A percentile compares a stretch with the other conserved stretches of the same genome.
These are phyloP conservation scores for Aspergillus versicolor DNA, from an alignment of 2,329 filamentous ascomycete genomes.

Conservation along the genomic window DNA sequence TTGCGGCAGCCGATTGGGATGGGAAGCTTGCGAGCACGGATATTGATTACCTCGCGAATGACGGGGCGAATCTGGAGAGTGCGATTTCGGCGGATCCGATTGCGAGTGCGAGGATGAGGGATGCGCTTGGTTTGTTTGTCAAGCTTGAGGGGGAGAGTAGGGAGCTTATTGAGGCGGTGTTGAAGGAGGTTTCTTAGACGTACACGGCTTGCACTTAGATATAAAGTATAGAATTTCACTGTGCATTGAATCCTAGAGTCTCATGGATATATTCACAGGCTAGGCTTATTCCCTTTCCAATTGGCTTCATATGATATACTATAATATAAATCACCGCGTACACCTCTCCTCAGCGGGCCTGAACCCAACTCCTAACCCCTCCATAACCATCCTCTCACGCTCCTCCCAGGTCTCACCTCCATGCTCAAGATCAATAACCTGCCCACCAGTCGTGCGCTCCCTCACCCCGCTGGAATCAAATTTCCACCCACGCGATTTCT, in stretches of 20 bases:
- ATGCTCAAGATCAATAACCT: constrained; percentile 68
- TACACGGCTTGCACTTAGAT: not conserved
- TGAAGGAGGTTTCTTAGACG: not conserved
- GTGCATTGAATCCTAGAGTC: no score
- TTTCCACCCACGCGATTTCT: constrained; percentile 69
- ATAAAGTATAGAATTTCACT: not conserved
- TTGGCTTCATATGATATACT: not conserved
- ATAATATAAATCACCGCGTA: constrained; percentile 50
- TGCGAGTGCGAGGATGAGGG: not conserved
- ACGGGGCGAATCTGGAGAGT: constrained; percentile 44
- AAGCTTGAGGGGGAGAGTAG: not conserved
- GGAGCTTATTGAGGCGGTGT: not conserved
- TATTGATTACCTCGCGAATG: constrained; percentile 49
- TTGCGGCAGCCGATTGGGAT: constrained; percentile 40
- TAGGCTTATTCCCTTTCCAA: no score
- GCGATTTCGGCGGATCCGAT: constrained; percentile 22
- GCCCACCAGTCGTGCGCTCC: constrained; percentile 61
- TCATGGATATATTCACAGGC: no score
- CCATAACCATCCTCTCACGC: constrained; percentile 79
- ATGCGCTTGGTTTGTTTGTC: not conserved
- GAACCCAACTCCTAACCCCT: constrained; percentile 69
- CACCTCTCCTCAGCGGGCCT: constrained; percentile 66
- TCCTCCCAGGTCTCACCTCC: constrained; percentile 58
- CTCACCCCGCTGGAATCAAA: constrained; percentile 90
- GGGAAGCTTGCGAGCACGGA: constrained; percentile 42